Evolutionary conservation across 2,329 filamentous ascomycete genomes (phyloP).

Genomic region (Scedosporium minutisporum): DNA sequence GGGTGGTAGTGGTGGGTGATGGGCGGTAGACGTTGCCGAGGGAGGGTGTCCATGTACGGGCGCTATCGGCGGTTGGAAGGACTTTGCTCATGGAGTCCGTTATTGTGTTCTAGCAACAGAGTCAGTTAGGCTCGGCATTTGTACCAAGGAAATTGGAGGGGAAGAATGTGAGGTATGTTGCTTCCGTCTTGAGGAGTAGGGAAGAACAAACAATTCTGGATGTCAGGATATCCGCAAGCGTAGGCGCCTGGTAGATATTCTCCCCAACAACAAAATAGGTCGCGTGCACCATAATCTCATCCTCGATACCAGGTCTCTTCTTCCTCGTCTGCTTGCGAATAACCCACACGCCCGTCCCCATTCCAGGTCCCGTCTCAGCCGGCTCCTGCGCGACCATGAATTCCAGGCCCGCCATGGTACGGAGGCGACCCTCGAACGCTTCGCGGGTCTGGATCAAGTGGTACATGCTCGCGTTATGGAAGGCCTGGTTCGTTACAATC

Average conservation of each 20-base stretch:
- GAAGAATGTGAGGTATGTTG: background rate
- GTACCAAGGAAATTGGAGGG: background rate
- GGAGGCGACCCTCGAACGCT: slow-evolving; percentile 51
- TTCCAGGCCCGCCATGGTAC: slow-evolving; percentile 57
- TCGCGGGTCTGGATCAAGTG: slow-evolving; percentile 51
- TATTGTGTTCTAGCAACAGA: slow-evolving; percentile 35
- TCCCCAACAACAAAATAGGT: slow-evolving; percentile 57
- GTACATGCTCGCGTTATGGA: slow-evolving; percentile 50
- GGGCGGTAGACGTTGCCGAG: slow-evolving; percentile 42
- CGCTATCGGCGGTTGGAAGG: slow-evolving; percentile 38
- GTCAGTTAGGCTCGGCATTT: background rate
- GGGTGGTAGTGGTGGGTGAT: slow-evolving; percentile 16
- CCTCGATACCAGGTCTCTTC: slow-evolving; percentile 44
- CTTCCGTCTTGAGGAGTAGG: background rate
- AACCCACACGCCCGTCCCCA: slow-evolving; percentile 59
- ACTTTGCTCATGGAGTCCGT: slow-evolving; percentile 44
- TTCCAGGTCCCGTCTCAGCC: slow-evolving; percentile 52
- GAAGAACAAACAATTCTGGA: slow-evolving; percentile 41
- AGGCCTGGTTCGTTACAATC: slow-evolving; percentile 50
- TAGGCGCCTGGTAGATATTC: slow-evolving; percentile 58
- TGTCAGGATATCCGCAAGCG: slow-evolving; percentile 48
- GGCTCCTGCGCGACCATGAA: slow-evolving; percentile 58
- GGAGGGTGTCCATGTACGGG: slow-evolving; percentile 45
- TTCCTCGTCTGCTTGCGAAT: slow-evolving; percentile 58
- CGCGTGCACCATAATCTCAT: slow-evolving; percentile 49